These are phyloP conservation scores for Sporothrix luriei DNA, from an alignment of 2,329 filamentous ascomycete species.

Conservation along the genomic window DNA sequence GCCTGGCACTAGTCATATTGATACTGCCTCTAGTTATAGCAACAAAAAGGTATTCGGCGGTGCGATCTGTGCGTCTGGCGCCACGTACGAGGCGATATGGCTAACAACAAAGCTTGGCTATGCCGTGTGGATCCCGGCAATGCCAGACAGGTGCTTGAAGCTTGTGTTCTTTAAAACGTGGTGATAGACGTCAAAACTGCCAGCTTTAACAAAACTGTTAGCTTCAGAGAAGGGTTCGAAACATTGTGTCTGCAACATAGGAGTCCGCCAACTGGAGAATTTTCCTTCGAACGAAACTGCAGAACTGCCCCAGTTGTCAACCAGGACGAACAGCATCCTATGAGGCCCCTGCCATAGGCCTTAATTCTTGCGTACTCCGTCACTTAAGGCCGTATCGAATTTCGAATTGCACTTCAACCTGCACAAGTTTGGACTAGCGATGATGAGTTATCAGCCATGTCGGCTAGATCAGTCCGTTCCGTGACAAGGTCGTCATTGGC, in stretches of 20 bases:
- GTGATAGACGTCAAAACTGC: slow-evolving; percentile 33
- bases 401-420: slow-evolving; percentile 74
- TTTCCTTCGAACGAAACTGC: slow-evolving; percentile 64
- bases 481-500: slow-evolving; percentile 72
- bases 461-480: slow-evolving; percentile 70
- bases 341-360: slow-evolving; percentile 77
- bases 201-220: slow-evolving; percentile 31
- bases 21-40: slow-evolving; percentile 34
- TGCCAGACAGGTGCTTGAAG: slow-evolving; percentile 25
- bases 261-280: slow-evolving; percentile 34
- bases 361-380: slow-evolving; percentile 83
- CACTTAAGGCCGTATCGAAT: slow-evolving; percentile 70
- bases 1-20: slow-evolving; percentile 34
- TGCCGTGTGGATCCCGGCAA: slow-evolving; percentile 28
- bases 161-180: slow-evolving; percentile 33
- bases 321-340: slow-evolving; percentile 80
- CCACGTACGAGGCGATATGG: slow-evolving; percentile 33
- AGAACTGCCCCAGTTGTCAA: slow-evolving; percentile 70
- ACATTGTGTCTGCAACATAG: slow-evolving; percentile 35
- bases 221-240: slow-evolving; percentile 32
- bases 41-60: slow-evolving; percentile 35
- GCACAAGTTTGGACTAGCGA: slow-evolving; percentile 67
- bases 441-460: slow-evolving; percentile 71
- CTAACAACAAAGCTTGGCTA: slow-evolving; percentile 35
- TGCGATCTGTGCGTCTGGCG: slow-evolving; percentile 32